phyloP scores from a whole-genome alignment of 352 stramenopile genomes.

The Phytophthora brassicae region DNA sequence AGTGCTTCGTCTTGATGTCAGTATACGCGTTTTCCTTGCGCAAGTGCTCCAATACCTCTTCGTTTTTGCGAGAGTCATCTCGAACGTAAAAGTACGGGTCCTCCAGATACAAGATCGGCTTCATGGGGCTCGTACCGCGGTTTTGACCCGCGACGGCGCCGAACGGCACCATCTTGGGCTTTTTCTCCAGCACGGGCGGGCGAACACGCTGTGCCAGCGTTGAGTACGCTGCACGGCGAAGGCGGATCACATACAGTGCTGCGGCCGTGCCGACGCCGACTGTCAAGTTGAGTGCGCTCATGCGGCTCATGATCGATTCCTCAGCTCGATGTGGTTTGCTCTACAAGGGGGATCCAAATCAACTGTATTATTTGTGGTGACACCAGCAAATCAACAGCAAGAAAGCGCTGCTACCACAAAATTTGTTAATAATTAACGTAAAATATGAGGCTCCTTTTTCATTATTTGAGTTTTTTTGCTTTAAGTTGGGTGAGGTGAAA shows the following conservation, averaged over 20 bases:
- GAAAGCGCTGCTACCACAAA: too few species aligned
- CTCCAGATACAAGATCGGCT: constrained; percentile 86
- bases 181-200: constrained; percentile 69
- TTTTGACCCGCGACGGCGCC: constrained; percentile 79
- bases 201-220: constrained; percentile 39
- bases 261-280: constrained; percentile 56
- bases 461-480: too few species aligned
- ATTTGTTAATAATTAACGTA: too few species aligned
- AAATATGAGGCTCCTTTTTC: too few species aligned
- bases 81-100: constrained; percentile 96
- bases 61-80: constrained; percentile 91
- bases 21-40: constrained; percentile 94
- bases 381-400: too few species aligned
- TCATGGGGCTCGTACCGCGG: constrained; percentile 85
- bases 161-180: constrained; percentile 82
- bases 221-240: constrained; percentile 65
- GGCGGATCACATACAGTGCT: constrained; percentile 60
- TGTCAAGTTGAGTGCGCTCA: constrained; percentile 53
- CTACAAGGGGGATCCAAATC: too few species aligned
- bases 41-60: constrained; percentile 92
- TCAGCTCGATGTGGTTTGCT: too few species aligned
- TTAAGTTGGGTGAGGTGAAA: too few species aligned
- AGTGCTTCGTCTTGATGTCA: constrained; percentile 83
- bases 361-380: too few species aligned
- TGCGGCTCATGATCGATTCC: constrained; percentile 45